phyloP scores from a whole-genome alignment of 805 yeast genomes.

The Aciculoconidium aculeatum region DNA sequence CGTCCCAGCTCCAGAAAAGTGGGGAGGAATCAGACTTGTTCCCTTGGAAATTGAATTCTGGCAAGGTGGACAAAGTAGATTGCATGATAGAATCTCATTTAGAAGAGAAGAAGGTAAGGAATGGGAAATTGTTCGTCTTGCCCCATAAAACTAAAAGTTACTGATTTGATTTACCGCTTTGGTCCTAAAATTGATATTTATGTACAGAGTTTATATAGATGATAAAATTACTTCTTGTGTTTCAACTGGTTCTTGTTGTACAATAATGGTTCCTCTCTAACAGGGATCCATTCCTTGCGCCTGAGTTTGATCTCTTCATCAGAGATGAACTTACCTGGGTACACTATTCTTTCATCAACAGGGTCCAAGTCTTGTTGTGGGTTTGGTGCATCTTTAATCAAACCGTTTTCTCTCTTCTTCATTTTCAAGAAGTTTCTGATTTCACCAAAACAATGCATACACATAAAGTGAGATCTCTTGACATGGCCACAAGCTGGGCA shows the following conservation, averaged over 20 bases:
- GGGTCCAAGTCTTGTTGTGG: conserved; percentile 45
- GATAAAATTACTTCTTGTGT: conserved; percentile 5
- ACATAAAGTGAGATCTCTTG: conserved; percentile 83
- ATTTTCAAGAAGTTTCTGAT: conserved; percentile 70
- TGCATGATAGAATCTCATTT: conserved; percentile 83
- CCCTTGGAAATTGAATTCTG: conserved; percentile 94
- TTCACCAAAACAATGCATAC: conserved; percentile 88
- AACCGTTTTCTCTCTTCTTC: conserved; percentile 28
- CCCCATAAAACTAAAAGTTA: no score
- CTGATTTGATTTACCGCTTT: no score
- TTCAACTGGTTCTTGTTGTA: conserved; percentile 22
- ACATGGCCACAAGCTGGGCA: conserved; percentile 95
- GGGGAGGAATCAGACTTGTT: conserved; percentile 91
- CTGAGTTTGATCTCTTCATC: conserved; percentile 25
- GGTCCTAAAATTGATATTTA: not conserved
- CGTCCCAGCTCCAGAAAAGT: conserved; percentile 85
- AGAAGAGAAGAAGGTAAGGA: conserved; percentile 45
- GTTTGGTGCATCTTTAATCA: conserved; percentile 24
- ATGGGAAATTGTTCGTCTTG: conserved; percentile 66
- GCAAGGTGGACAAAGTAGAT: conserved; percentile 90
- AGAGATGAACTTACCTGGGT: conserved; percentile 62
- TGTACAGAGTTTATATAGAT: not conserved
- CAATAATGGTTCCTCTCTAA: conserved; percentile 37
- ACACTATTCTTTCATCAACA: conserved; percentile 57
- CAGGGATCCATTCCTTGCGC: conserved; percentile 40